Percentiles rank a stretch among this genome's conserved stretches.
These are phyloP conservation scores for Lomentospora prolificans DNA, from an alignment of 2,329 filamentous ascomycete genomes.

Conservation along the genomic window DNA sequence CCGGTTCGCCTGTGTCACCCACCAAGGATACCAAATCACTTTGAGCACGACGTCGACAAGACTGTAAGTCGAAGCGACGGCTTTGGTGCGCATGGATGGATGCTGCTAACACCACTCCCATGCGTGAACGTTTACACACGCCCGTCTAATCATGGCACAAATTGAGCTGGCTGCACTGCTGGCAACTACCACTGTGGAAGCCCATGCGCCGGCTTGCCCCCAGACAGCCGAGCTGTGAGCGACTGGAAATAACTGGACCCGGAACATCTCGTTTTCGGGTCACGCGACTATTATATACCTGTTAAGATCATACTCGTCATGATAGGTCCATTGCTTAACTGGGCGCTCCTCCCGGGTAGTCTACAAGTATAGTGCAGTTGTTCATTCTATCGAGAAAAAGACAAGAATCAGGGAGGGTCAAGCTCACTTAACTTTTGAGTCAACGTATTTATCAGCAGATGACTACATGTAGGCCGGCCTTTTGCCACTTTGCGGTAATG, in stretches of 20 bases:
- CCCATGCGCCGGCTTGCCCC: neutral
- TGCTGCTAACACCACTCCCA: neutral
- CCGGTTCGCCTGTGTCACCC: neutral
- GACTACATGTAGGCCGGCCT: neutral
- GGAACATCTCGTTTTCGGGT: neutral
- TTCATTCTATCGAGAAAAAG: neutral
- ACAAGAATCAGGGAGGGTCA: too few relatives aligned
- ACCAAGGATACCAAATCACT: neutral
- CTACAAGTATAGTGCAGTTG: too few relatives aligned
- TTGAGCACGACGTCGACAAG: neutral
- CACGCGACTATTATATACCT: neutral
- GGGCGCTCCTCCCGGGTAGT: too few relatives aligned
- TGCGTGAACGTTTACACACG: neutral
- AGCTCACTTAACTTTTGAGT: too few relatives aligned
- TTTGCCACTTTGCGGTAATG: conserved; percentile 1
- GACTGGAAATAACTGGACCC: neutral
- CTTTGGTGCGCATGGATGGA: neutral
- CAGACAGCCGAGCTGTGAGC: neutral
- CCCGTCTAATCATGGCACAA: neutral
- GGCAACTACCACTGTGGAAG: neutral
- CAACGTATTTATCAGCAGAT: neutral
- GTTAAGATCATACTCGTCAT: neutral
- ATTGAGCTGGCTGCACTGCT: neutral
- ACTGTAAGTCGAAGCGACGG: neutral
- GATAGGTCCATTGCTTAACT: too few relatives aligned